Conservation (phyloP, 1,284 basidiomycete genomes). For the Ganoderma sp. region DNA sequence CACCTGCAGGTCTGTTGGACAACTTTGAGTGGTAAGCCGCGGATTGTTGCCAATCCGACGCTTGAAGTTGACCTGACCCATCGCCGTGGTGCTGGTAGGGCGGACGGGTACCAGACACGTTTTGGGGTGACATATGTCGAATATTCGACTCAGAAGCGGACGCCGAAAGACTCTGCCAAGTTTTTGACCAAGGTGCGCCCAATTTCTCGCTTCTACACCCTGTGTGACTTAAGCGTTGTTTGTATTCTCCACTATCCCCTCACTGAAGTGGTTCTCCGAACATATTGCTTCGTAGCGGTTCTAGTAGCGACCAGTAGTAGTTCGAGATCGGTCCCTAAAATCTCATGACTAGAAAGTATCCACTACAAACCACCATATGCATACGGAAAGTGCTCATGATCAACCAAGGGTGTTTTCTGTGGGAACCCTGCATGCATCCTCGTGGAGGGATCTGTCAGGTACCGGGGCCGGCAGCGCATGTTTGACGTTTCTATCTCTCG, state of each 20-base stretch:
- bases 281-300: slow-evolving; percentile 11
- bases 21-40: slow-evolving; percentile 71
- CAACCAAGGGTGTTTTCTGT: neutral
- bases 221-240: neutral
- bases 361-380: neutral
- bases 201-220: neutral
- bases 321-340: neutral
- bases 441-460: neutral
- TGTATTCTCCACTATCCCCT: neutral
- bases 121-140: slow-evolving; percentile 73
- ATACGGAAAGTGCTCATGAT: neutral
- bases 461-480: neutral
- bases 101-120: slow-evolving; percentile 65
- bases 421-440: neutral
- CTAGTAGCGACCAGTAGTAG: neutral
- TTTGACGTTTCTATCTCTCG: slow-evolving; percentile 1
- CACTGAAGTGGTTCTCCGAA: slow-evolving; percentile 26
- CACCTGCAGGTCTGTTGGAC: slow-evolving; percentile 59
- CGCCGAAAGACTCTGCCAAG: slow-evolving; percentile 67
- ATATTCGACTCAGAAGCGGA: slow-evolving; percentile 70
- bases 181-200: slow-evolving; percentile 50
- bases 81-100: slow-evolving; percentile 40
- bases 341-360: neutral
- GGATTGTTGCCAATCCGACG: neutral
- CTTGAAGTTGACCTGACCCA: neutral